phyloP scores from a whole-genome alignment of 345 rosid species.

The Eucalyptus brandiana region DNA sequence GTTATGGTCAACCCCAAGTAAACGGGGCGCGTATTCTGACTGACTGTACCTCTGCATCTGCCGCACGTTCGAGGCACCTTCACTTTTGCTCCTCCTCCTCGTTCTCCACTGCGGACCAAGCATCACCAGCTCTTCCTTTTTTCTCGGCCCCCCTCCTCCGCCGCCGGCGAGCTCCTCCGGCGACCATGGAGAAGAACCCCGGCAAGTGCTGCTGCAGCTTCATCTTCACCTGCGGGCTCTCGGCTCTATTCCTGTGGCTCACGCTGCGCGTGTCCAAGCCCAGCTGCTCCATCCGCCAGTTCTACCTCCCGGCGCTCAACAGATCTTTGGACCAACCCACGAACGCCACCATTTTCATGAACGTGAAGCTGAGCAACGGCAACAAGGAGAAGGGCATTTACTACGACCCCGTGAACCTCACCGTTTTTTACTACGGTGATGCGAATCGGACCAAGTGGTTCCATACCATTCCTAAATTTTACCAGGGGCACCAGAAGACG shows the following conservation, averaged over 20 bases:
- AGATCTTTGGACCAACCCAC: slow-evolving; percentile 2
- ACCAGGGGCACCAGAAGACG: slow-evolving; percentile 63
- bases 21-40: not conserved
- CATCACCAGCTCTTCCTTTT: not conserved
- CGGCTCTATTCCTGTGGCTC: slow-evolving; percentile 71
- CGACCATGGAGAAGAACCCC: slow-evolving; percentile 20
- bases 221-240: slow-evolving; percentile 44
- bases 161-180: too few relatives aligned
- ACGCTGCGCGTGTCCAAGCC: slow-evolving; percentile 55
- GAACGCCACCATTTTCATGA: slow-evolving; percentile 32
- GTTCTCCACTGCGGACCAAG: not conserved
- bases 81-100: not conserved
- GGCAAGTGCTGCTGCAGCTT: slow-evolving; percentile 48
- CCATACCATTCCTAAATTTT: slow-evolving; percentile 18
- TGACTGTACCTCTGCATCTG: not conserved
- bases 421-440: slow-evolving; percentile 8
- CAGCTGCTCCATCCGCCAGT: slow-evolving; percentile 18
- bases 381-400: slow-evolving; percentile 64
- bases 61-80: not conserved
- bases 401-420: slow-evolving; percentile 46
- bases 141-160: not conserved
- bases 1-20: not conserved
- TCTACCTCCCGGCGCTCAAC: slow-evolving; percentile 58
- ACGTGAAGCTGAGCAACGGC: slow-evolving; percentile 34
- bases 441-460: not conserved